Base-by-base conservation (phyloP, 306 rosid species). In the Potentilla sterilis region DNA sequence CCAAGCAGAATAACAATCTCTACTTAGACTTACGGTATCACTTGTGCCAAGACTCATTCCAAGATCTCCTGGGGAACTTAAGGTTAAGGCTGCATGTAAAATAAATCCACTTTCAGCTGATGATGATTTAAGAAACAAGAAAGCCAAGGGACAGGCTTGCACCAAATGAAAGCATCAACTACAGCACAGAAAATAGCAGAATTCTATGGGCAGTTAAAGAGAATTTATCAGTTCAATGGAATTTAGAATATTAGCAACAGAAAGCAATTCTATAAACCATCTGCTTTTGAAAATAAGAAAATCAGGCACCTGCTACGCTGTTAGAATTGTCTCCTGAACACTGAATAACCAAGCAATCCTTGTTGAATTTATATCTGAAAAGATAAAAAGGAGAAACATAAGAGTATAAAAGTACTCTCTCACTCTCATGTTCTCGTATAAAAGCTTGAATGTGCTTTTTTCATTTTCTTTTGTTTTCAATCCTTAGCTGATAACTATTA, bases 281-380 rank as follows among this genome's bases (percentile, higher is more conserved):
- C 49, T 2, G 4, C 14, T n/a, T 34, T 40, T 32, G 47, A 37
- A 73, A 58, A 42, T 75, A 77, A 81, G 65, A 82, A 78, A 70
- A 46, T 48, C 21, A 55, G 55, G 82, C 68, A 95, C 99, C 99
- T 89, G 97, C 99, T 7, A 95, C 75, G 81, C 99, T 95, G 83
- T 95, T 95, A 59, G 97, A 97, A 78, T 90, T 95, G 85, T 95
- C 99, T 81, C 99, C 99, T 49, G 99, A 92, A 96, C 97, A 92
- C 66, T 89, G 95, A 86, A 92, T 81, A 75, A 84, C 88, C 85
- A 89, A 77, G 81, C 99, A 95, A 74, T 89, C 74, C 81, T 85
- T 86, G 86, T 85, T 88, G 80, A 95, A 92, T 75, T 75, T 63
- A 75, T 81, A 90, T 84, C 97, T 95, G 78, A 75, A 28, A 19